Evolutionary conservation across 179 eudicot species (phyloP).

Genomic region (Spergularia azorica): DNA sequence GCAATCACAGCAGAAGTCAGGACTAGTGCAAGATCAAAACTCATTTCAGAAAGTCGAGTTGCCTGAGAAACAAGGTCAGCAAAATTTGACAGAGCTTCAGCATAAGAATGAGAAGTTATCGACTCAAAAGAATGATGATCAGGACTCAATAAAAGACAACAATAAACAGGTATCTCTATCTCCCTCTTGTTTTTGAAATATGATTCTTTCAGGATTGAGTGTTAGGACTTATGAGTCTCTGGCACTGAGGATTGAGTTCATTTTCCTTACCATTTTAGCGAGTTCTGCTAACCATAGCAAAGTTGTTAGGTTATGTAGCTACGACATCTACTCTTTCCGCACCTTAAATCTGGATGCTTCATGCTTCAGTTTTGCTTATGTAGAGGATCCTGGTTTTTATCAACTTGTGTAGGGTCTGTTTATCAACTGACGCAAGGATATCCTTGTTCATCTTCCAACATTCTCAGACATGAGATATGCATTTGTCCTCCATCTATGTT

Average conservation of each 20-base stretch:
- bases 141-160: conserved; percentile 20
- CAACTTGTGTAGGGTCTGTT: no score
- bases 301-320: no score
- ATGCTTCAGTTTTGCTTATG: no score
- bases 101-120: conserved; percentile 22
- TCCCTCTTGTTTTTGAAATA: not conserved
- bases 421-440: no score
- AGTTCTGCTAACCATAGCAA: no score
- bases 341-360: no score
- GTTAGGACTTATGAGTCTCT: not conserved
- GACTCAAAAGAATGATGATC: conserved; percentile 22
- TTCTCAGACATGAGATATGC: no score
- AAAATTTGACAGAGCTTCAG: conserved; percentile 24
- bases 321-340: no score
- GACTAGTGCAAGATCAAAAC: conserved; percentile 29
- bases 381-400: no score
- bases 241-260: not conserved
- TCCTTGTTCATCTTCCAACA: no score
- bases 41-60: conserved; percentile 27
- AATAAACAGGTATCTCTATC: conserved; percentile 39
- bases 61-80: conserved; percentile 26
- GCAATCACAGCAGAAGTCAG: conserved; percentile 33
- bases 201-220: not conserved
- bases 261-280: not conserved
- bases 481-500: no score